phyloP scores from a whole-genome alignment of 2,329 filamentous ascomycete genomes.

The Aspergillus thermomutatus region DNA sequence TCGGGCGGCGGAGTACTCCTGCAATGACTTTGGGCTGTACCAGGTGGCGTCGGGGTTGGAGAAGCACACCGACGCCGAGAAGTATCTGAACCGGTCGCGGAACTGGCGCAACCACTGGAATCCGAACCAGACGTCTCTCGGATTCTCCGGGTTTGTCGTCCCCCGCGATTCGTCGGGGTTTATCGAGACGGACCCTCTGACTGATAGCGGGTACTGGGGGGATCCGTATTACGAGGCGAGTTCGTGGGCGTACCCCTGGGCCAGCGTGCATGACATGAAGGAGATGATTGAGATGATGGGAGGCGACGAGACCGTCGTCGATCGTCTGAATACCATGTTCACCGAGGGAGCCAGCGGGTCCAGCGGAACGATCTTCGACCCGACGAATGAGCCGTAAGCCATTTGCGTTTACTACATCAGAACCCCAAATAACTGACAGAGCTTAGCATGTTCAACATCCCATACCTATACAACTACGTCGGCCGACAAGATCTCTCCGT shows the following conservation, averaged over 20 bases:
- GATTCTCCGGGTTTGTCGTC: slow-evolving; percentile 64
- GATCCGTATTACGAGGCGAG: slow-evolving; percentile 60
- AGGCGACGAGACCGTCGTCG: slow-evolving; percentile 40
- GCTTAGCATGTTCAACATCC: slow-evolving; percentile 55
- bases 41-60: slow-evolving; percentile 61
- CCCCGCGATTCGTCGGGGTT: slow-evolving; percentile 52
- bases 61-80: slow-evolving; percentile 49
- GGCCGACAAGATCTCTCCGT: slow-evolving; percentile 62
- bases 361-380: slow-evolving; percentile 60
- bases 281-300: slow-evolving; percentile 54
- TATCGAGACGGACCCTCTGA: slow-evolving; percentile 50
- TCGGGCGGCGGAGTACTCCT: slow-evolving; percentile 64
- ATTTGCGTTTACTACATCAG: background rate
- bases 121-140: slow-evolving; percentile 52
- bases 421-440: background rate
- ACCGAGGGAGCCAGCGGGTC: slow-evolving; percentile 26
- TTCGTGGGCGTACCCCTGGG: slow-evolving; percentile 66
- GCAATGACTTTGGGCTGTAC: slow-evolving; percentile 66
- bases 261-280: slow-evolving; percentile 63
- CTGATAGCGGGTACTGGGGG: slow-evolving; percentile 62
- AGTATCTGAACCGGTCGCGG: slow-evolving; percentile 60
- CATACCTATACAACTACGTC: slow-evolving; percentile 68
- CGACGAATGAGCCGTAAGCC: slow-evolving; percentile 63
- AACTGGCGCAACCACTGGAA: slow-evolving; percentile 76
- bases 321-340: slow-evolving; percentile 60